Evolutionary conservation across 2,329 filamentous ascomycete species (phyloP).

Genomic region (Neopestalotiopsis sp.): DNA sequence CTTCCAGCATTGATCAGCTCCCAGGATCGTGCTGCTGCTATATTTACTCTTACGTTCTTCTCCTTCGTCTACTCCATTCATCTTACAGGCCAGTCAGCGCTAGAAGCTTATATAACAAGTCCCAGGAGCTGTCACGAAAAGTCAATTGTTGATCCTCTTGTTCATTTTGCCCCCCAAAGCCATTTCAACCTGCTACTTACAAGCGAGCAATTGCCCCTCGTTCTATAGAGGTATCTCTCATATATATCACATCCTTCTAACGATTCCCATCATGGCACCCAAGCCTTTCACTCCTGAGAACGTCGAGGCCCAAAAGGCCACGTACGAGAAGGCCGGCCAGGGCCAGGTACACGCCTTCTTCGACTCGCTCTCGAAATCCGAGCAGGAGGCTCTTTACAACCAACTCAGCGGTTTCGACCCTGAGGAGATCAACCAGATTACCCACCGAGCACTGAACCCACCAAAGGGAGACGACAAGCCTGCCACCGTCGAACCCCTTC

Average conservation of each 20-base stretch:
- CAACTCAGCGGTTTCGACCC: conserved; percentile 87
- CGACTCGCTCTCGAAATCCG: conserved; percentile 74
- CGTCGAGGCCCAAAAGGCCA: conserved; percentile 70
- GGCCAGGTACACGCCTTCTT: conserved; percentile 88
- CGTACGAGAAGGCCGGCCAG: conserved; percentile 77
- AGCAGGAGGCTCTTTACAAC: conserved; percentile 80
- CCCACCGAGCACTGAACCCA: conserved; percentile 81
- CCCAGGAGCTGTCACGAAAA: not conserved
- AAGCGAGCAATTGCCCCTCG: conserved; percentile 13
- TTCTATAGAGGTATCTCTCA: not conserved
- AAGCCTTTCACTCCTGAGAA: conserved; percentile 68
- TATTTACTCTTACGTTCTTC: conserved; percentile 14
- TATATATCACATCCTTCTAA: not conserved
- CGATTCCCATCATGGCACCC: conserved; percentile 36
- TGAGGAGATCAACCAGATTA: conserved; percentile 84
- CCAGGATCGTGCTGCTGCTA: conserved; percentile 9
- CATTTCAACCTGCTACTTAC: not conserved
- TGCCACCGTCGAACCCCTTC: conserved; percentile 75
- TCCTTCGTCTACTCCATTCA: conserved; percentile 1
- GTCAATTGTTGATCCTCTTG: conserved; percentile 4
- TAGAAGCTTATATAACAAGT: conserved; percentile 2
- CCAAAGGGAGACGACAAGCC: conserved; percentile 63
- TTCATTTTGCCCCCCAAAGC: not conserved
- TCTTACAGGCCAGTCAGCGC: conserved; percentile 13
- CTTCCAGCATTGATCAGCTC: conserved; percentile 18